Percentiles rank a stretch among this genome's conserved stretches.
These are phyloP conservation scores for Aspergillus proliferans DNA, from an alignment of 2,329 filamentous ascomycete species.

Conservation along the genomic window DNA sequence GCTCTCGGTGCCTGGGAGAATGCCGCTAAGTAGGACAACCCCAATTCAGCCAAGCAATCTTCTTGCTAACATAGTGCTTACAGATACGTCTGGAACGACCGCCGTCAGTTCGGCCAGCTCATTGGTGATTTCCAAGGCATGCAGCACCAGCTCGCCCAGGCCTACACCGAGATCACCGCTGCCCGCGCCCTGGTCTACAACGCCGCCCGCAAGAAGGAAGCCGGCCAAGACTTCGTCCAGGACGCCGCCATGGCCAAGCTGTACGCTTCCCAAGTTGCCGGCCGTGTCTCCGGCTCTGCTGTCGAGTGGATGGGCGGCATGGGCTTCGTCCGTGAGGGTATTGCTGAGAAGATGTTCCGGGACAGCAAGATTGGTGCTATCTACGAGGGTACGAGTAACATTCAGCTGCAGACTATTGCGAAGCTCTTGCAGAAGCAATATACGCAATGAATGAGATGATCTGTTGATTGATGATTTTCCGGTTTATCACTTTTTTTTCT, in stretches of 20 bases:
- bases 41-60: slow-evolving; percentile 1
- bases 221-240: slow-evolving; percentile 86
- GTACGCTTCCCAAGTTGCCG: slow-evolving; percentile 86
- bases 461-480: neutral
- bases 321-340: slow-evolving; percentile 93
- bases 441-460: slow-evolving; percentile 43
- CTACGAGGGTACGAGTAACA: slow-evolving; percentile 75
- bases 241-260: slow-evolving; percentile 99
- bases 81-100: slow-evolving; percentile 95
- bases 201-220: slow-evolving; percentile 95
- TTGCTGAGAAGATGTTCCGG: slow-evolving; percentile 95
- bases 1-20: slow-evolving; percentile 94
- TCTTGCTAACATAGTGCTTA: neutral
- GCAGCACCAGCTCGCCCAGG: slow-evolving; percentile 97
- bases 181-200: slow-evolving; percentile 93
- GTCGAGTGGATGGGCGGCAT: slow-evolving; percentile 99
- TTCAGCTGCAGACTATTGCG: slow-evolving; percentile 64
- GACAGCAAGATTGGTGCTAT: slow-evolving; percentile 99
- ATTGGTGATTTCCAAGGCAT: slow-evolving; percentile 98
- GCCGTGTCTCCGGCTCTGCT: slow-evolving; percentile 73
- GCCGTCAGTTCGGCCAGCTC: slow-evolving; percentile 88
- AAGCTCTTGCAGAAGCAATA: slow-evolving; percentile 65
- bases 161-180: slow-evolving; percentile 87
- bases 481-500: neutral
- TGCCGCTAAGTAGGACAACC: slow-evolving; percentile 59